Evolutionary conservation across 2,329 filamentous ascomycete species (phyloP), one percentile per base, ranked within the genome.

Genomic region (Penicillium sp.): DNA sequence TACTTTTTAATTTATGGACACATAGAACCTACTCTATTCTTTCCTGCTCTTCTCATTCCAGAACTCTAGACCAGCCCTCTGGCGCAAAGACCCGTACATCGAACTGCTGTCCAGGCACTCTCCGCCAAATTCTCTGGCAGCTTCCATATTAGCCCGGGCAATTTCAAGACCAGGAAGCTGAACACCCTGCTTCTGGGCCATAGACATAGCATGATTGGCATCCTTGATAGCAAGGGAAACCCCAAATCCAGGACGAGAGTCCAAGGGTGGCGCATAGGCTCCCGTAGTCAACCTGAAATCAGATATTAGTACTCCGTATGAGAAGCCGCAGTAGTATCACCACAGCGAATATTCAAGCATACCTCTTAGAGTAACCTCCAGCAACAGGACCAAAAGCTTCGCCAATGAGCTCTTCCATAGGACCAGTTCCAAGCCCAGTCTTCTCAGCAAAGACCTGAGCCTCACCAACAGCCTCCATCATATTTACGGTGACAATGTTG

Each of bases 381-480:
- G 73, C 67, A 18, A 77, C 71, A 27, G 73, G 68, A 4, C 75
- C 75, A 56, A 77, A 77, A n/a, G 72, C 74, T 42, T 76, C 72
- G 0, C 66, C 68, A 46, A 78, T 75, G 55, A 78, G 65, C 27
- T 74, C 71, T 55, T 77, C 74, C 67, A 77, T 72, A 3, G 69
- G 67, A 2, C 63, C 67, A 1, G 71, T 71, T 9, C 74, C 75
- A n/a, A 78, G 66, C 3, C 74, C 75, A 3, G 73, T 76, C 61
- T 74, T 72, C 55, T 78, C 76, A 14, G 75, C 76, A 51, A 78
- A 77, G 30, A 78, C 75, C 55, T 78, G 76, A 1, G 74, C 71
- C 60, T 78, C 76, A 4, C 73, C 70, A 40, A 78, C 73, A 13
- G 74, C 71, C 63, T 78, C 76, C 68, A 79, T 76, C 66, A 79